Percentiles rank a stretch among this genome's conserved stretches.
Conservation (phyloP, 441 rosid species). For the Hura crepitans region DNA sequence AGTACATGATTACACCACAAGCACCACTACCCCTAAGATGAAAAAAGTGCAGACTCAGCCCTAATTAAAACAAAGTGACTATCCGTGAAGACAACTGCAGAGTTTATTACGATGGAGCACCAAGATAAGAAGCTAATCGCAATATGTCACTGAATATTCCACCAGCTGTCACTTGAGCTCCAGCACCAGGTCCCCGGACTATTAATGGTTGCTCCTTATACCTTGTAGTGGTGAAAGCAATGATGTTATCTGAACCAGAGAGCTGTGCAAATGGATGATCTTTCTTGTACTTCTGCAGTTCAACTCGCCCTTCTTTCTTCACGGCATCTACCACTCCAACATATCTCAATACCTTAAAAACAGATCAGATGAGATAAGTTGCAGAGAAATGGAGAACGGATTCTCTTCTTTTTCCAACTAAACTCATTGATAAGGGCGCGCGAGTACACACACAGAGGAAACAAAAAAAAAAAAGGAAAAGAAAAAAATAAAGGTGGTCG, state of each 20-base stretch:
- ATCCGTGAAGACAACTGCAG: background rate
- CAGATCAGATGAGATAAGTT: background rate
- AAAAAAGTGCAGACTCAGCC: background rate
- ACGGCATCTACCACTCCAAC: conserved; percentile 83
- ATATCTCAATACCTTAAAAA: conserved; percentile 69
- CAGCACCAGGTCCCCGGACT: conserved; percentile 97
- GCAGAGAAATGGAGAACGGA: background rate
- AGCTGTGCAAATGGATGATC: conserved; percentile 93
- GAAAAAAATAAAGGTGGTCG: too few relatives aligned
- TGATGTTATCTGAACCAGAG: conserved; percentile 89
- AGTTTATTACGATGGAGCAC: conserved; percentile 68
- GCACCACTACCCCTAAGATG: background rate
- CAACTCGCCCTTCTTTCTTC: conserved; percentile 62
- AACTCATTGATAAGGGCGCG: too few relatives aligned
- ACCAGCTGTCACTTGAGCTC: conserved; percentile 98
- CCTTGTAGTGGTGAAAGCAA: conserved; percentile 88
- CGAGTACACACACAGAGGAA: too few relatives aligned
- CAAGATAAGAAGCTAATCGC: conserved; percentile 88
- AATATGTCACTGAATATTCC: conserved; percentile 89
- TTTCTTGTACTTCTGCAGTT: conserved; percentile 70
- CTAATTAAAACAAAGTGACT: background rate
- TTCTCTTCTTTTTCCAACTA: background rate
- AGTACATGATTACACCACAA: background rate
- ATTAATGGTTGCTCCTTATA: conserved; percentile 87
- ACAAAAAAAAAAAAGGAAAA: too few relatives aligned